Evolutionary conservation across 345 rosid species (phyloP).

Genomic region (Eucalyptus lansdowneana): DNA sequence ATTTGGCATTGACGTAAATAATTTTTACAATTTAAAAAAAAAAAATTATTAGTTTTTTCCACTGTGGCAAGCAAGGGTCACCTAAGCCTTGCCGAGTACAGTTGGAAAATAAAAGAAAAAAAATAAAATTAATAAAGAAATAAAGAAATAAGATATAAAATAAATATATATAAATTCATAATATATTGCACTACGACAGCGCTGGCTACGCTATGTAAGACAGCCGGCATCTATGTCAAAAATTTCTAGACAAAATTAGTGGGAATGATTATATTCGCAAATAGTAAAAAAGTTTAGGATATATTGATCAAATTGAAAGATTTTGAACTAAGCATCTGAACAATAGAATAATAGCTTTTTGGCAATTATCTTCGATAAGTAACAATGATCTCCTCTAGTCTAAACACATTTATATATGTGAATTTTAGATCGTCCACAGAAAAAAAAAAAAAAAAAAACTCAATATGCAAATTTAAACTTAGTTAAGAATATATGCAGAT

Average conservation of each 20-base stretch:
- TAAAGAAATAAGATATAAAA: too few species aligned
- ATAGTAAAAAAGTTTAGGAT: background rate
- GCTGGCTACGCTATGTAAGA: too few species aligned
- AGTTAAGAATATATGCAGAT: too few species aligned
- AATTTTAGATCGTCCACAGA: too few species aligned
- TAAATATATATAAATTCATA: too few species aligned
- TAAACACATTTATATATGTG: too few species aligned
- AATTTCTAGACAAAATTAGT: background rate
- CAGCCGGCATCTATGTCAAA: fast-evolving
- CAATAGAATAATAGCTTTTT: background rate
- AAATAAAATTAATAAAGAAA: too few species aligned
- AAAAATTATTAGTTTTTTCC: background rate
- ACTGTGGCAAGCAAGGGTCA: background rate
- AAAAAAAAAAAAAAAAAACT: too few species aligned
- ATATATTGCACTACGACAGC: fast-evolving
- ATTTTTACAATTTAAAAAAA: too few species aligned
- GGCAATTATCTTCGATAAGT: background rate
- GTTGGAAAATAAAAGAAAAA: background rate
- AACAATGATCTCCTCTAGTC: background rate
- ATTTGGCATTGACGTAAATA: background rate
- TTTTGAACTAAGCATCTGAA: background rate
- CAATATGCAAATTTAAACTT: too few species aligned
- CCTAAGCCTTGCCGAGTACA: background rate
- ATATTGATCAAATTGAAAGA: background rate
- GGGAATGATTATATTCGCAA: background rate